Percentiles rank a stretch among this genome's conserved stretches.
Evolutionary conservation across 768 basidiomycete genomes (phyloP).

Genomic region (Leccinellum luteum): DNA sequence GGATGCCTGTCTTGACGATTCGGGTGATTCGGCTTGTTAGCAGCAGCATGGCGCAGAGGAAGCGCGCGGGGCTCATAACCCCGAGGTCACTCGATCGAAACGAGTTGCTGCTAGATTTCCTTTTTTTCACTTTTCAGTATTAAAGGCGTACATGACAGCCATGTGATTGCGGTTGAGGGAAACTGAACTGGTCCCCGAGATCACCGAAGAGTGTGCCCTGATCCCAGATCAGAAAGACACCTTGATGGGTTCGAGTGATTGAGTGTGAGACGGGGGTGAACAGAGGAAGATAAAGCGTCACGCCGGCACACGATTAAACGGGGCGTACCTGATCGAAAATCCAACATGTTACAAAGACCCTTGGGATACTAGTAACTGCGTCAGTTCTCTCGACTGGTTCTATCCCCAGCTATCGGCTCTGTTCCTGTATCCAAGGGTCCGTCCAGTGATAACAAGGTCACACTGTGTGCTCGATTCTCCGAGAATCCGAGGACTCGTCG

Average conservation of each 20-base stretch:
- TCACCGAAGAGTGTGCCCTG: no score
- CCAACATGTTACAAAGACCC: background rate
- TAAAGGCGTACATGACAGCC: no score
- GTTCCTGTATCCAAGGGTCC: background rate
- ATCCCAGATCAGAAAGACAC: background rate
- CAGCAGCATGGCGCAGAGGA: constrained; percentile 48
- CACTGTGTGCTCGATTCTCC: background rate
- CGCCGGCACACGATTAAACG: no score
- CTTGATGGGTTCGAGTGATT: background rate
- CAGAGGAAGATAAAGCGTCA: background rate
- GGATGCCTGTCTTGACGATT: no score
- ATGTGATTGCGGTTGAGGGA: no score
- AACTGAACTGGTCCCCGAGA: no score
- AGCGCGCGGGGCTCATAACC: constrained; percentile 50
- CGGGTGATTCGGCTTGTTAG: accelerated
- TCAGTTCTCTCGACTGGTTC: background rate
- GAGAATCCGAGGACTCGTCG: background rate
- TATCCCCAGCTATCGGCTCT: background rate
- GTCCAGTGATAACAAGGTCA: background rate
- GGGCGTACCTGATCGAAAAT: background rate
- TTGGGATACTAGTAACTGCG: background rate
- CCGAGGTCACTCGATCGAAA: constrained; percentile 50
- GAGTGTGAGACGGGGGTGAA: background rate
- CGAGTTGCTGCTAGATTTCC: constrained; percentile 35
- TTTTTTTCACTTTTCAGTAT: background rate